Percentiles rank a stretch among this genome's conserved stretches.
Evolutionary conservation across 148 eudicot species (phyloP).

Genomic region (Euryodendron excelsum): DNA sequence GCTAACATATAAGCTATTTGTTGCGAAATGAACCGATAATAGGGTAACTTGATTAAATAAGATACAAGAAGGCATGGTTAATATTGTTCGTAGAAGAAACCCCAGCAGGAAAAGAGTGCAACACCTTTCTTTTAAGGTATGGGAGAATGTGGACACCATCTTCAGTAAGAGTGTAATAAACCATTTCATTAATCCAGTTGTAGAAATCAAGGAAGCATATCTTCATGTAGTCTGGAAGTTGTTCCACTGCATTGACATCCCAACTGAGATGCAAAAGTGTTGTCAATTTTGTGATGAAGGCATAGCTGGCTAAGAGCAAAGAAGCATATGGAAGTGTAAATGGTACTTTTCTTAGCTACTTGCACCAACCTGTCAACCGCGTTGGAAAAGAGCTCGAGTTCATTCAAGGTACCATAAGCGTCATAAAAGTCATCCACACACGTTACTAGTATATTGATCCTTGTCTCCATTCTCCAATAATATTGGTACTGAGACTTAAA

Average conservation of each 20-base stretch:
- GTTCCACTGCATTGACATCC: conserved; percentile 10
- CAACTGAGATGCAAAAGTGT: conserved; percentile 4
- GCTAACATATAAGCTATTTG: too few species aligned
- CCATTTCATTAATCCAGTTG: conserved; percentile 11
- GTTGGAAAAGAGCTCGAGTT: conserved; percentile 13
- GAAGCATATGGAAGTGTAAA: neutral
- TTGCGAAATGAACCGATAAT: too few species aligned
- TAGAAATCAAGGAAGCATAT: conserved; percentile 3
- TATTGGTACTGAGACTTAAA: conserved; percentile 18
- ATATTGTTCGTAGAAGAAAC: too few species aligned
- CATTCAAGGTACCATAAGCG: conserved; percentile 6
- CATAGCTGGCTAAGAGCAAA: too few species aligned
- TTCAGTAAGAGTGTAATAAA: neutral
- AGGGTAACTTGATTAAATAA: too few species aligned
- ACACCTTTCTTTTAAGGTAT: neutral
- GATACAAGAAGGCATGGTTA: too few species aligned
- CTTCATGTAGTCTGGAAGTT: conserved; percentile 9
- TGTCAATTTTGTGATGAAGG: too few species aligned
- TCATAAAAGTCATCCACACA: conserved; percentile 12
- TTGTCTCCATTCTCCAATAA: conserved; percentile 11
- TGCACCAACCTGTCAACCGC: conserved; percentile 3
- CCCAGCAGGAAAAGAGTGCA: too few species aligned
- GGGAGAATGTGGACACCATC: conserved; percentile 2
- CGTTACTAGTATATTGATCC: conserved; percentile 18
- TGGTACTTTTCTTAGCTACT: too few species aligned